phyloP scores from a whole-genome alignment of 495 filamentous ascomycete species.

The Talaromyces thailandensis region DNA sequence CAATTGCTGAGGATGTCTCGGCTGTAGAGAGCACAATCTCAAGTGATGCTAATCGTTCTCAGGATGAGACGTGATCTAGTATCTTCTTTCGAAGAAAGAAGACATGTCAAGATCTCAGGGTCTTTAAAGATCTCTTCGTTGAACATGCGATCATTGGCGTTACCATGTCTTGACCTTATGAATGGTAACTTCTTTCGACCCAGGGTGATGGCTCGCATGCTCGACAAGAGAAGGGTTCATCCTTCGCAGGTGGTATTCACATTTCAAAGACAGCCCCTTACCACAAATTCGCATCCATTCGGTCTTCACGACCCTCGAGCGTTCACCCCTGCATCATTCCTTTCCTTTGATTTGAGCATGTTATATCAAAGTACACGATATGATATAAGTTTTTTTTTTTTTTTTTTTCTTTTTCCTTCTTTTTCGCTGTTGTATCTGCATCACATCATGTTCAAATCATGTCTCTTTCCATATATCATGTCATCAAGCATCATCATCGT shows the following conservation, averaged over 20 bases:
- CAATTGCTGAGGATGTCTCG: not conserved
- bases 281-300: not conserved
- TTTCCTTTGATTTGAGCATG: not conserved
- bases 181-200: not conserved
- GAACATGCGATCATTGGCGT: not conserved
- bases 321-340: not conserved
- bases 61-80: not conserved
- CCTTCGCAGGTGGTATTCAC: too few relatives aligned
- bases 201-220: not conserved
- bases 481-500: not conserved
- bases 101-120: not conserved
- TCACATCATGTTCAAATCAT: not conserved
- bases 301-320: not conserved
- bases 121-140: not conserved
- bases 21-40: not conserved
- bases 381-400: not conserved
- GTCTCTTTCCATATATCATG: not conserved
- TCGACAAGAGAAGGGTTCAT: not conserved
- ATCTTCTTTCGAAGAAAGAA: not conserved
- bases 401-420: not conserved
- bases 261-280: not conserved
- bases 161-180: not conserved
- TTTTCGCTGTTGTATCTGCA: not conserved
- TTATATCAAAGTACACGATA: not conserved
- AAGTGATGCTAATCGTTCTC: conserved; percentile 1